Evolutionary conservation across 1,284 basidiomycete species (phyloP), one percentile per base, ranked within the genome.

Genomic region (Malassezia sympodialis): DNA sequence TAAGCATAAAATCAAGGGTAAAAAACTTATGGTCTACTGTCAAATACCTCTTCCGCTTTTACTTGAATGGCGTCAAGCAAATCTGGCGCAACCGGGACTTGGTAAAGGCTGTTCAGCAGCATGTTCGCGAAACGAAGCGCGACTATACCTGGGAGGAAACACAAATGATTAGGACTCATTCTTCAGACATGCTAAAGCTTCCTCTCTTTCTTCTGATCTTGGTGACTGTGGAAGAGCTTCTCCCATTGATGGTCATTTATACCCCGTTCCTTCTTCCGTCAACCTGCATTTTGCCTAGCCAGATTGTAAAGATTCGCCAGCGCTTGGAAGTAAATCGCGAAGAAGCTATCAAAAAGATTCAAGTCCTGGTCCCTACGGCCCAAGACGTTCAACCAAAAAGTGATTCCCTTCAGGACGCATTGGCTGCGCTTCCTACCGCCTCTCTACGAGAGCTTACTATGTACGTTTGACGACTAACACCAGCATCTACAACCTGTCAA

Each of bases 241-340:
- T 90, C 56, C 88, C 88, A 10, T 79, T 90, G 56, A 81, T 89
- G 57, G 87, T 87, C 27, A 82, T 90, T 60, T 90, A 87, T 71
- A 84, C 82, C n/a, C 88, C 88, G 1, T 82, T 81, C 67, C 80
- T 89, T 76, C 81, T 90, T 28, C 88, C 88, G 0, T 89, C 87
- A 3, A 90, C 88, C 2, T 89, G 87, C 68, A 80, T 90, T 54
- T 79, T 90, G n/a, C 86, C 88, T 0, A 84, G 84, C 24, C 88
- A 90, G 76, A 81, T 80, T 37, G 80, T 49, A 15, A 71, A 68
- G 59, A 73, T 73, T 19, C 61, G 67, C 15, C 58, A 65, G 50
- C 60, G 58, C 3, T 62, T 67, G 6, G 68, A 70, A 46, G 53
- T 66, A 27, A 66, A 63, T 47, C 58, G 66, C 15, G 64, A 62